Evolutionary conservation across 441 rosid genomes (phyloP).

Genomic region (Corymbia citriodora): DNA sequence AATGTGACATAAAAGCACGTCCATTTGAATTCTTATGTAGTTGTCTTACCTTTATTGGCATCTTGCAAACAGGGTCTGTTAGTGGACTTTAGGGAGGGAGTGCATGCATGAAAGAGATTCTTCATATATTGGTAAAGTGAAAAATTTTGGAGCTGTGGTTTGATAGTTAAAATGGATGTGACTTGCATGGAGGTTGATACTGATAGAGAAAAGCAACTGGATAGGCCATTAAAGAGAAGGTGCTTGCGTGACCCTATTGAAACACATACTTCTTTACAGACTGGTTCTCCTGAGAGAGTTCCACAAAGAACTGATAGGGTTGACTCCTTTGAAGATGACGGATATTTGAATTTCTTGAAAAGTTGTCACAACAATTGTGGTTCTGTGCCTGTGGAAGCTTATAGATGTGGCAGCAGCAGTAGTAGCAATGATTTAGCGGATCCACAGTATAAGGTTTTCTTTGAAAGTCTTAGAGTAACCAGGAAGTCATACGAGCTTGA

Average conservation of each 20-base stretch:
- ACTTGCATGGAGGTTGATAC: background rate
- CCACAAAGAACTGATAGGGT: background rate
- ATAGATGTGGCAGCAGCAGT: background rate
- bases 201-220: background rate
- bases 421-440: background rate
- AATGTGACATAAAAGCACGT: background rate
- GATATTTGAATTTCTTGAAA: background rate
- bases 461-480: conserved; percentile 10
- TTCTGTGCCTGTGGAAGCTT: background rate
- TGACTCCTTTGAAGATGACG: background rate
- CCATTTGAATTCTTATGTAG: background rate
- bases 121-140: background rate
- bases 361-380: background rate
- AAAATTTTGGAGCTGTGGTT: background rate
- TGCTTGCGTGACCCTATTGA: background rate
- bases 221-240: background rate
- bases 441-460: conserved; percentile 26
- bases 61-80: background rate
- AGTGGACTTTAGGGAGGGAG: background rate
- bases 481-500: conserved; percentile 24
- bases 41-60: background rate
- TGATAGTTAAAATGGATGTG: background rate
- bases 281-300: background rate
- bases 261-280: background rate
- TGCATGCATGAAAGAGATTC: background rate